Percentiles rank a stretch among this genome's conserved stretches.
phyloP scores from a whole-genome alignment of 2,329 filamentous ascomycete species.

The Rhexocercosporidium sp. region DNA sequence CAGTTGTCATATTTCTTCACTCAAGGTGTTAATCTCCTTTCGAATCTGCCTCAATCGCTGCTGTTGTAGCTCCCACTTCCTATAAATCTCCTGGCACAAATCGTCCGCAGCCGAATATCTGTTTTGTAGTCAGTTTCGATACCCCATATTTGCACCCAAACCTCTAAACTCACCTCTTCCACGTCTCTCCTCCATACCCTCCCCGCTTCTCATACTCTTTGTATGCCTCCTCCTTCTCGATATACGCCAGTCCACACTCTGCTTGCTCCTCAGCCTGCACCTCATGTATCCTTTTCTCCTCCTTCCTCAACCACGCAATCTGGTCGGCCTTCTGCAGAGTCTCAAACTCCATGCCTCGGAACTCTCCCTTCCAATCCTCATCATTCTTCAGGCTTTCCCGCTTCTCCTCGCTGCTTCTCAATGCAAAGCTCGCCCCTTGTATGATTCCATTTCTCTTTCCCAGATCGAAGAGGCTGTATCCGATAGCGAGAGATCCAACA shows the following conservation, averaged over 20 bases:
- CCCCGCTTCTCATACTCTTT: constrained; percentile 26
- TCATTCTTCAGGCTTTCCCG: constrained; percentile 33
- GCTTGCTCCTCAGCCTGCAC: constrained; percentile 22
- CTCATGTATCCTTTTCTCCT: constrained; percentile 45
- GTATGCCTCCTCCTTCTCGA: constrained; percentile 29
- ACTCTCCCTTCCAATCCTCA: constrained; percentile 40
- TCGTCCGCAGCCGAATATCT: constrained; percentile 25
- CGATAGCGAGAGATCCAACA: constrained; percentile 17
- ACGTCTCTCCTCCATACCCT: constrained; percentile 25
- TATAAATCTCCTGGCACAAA: constrained; percentile 25
- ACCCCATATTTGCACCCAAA: too few species aligned
- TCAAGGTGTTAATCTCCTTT: constrained; percentile 14
- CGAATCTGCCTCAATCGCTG: constrained; percentile 14
- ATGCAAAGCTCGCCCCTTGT: constrained; percentile 20
- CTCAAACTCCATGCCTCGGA: constrained; percentile 22
- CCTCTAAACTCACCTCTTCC: constrained; percentile 22
- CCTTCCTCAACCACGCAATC: constrained; percentile 35
- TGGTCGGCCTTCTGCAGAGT: constrained; percentile 20
- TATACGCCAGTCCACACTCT: constrained; percentile 28
- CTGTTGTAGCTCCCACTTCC: constrained; percentile 11
- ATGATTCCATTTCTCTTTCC: constrained; percentile 23
- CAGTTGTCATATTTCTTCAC: constrained; percentile 8
- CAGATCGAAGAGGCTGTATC: constrained; percentile 22
- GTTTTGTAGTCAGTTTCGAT: background rate
- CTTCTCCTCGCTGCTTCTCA: constrained; percentile 10